Evolutionary conservation across 1,139 yeast genomes (phyloP).

Genomic region (Geotrichum candidum): DNA sequence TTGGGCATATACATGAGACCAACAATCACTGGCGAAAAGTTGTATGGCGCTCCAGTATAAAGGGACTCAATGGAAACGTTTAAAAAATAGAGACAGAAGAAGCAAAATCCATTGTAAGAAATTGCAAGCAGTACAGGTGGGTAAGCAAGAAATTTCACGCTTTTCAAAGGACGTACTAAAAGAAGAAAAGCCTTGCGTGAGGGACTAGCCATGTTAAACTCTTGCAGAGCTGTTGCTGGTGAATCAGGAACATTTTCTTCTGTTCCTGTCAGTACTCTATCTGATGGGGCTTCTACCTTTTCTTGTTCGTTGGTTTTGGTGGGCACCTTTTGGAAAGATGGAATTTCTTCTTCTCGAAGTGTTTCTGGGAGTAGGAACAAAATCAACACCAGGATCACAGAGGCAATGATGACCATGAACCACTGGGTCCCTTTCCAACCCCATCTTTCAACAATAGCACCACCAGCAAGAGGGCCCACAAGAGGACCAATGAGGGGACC

Average conservation of each 20-base stretch:
- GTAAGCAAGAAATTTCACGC: slow-evolving; percentile 36
- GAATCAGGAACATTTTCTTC: background rate
- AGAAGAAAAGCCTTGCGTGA: slow-evolving; percentile 19
- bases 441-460: slow-evolving; percentile 64
- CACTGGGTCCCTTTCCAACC: slow-evolving; percentile 91
- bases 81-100: slow-evolving; percentile 63
- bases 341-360: slow-evolving; percentile 29
- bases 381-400: slow-evolving; percentile 46
- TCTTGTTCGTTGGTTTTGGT: background rate
- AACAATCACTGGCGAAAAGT: slow-evolving; percentile 56
- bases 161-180: slow-evolving; percentile 33
- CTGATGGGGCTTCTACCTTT: background rate
- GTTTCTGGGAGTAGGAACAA: slow-evolving; percentile 71
- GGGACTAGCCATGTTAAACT: background rate
- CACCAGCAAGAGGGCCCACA: slow-evolving; percentile 75
- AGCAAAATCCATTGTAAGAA: slow-evolving; percentile 58
- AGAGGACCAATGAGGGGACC: slow-evolving; percentile 83
- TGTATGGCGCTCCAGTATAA: slow-evolving; percentile 62
- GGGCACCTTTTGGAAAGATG: background rate
- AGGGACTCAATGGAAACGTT: slow-evolving; percentile 66
- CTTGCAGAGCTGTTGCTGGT: background rate
- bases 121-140: slow-evolving; percentile 72
- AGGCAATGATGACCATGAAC: slow-evolving; percentile 68
- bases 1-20: slow-evolving; percentile 82
- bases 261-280: background rate